Conservation (phyloP, 305 asterid species). For the Nicotiana rustica region DNA sequence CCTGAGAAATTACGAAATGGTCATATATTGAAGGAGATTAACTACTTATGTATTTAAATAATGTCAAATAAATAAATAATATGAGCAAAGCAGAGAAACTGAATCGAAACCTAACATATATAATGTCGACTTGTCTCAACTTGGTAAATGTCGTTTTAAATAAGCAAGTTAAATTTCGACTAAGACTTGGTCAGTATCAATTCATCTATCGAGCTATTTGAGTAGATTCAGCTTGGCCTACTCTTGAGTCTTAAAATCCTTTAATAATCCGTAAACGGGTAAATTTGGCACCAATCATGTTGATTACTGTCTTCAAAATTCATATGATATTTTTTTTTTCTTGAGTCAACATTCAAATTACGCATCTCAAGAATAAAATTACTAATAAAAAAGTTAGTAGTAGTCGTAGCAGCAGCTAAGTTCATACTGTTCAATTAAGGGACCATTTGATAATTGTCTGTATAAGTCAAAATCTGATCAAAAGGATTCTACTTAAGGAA, state of each 20-base stretch:
- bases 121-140: background rate
- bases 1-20: background rate
- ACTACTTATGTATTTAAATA: background rate
- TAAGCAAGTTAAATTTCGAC: background rate
- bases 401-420: background rate
- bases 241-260: background rate
- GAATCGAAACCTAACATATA: background rate
- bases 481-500: no score
- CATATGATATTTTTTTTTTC: background rate
- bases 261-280: background rate
- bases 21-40: background rate
- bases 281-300: background rate
- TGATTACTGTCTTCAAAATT: background rate
- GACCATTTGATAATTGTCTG: constrained; percentile 6
- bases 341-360: constrained; percentile 11
- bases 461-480: no score
- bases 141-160: background rate
- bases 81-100: background rate
- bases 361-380: background rate
- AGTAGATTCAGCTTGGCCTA: background rate
- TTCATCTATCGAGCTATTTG: background rate
- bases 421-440: background rate
- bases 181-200: background rate
- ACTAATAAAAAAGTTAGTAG: background rate
- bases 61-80: background rate